These are phyloP conservation scores for Fusarium illudens DNA, from an alignment of 2,329 filamentous ascomycete species.

Conservation along the genomic window DNA sequence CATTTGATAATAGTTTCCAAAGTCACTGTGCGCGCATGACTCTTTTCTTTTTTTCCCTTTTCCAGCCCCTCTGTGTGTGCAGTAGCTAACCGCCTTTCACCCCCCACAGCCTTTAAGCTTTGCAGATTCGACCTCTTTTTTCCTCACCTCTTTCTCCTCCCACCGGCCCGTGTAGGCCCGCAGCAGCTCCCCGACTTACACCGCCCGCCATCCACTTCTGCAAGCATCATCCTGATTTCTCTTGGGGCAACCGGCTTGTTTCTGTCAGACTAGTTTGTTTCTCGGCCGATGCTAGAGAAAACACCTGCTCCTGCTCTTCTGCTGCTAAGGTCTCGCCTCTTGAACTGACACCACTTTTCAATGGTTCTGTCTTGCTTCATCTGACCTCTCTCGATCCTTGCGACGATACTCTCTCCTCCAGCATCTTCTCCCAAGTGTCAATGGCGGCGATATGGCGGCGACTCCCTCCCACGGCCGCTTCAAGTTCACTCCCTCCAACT, in stretches of 20 bases:
- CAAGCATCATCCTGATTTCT: constrained; percentile 37
- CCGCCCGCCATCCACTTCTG: constrained; percentile 39
- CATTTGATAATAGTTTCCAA: constrained; percentile 8
- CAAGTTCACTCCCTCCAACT: constrained; percentile 79
- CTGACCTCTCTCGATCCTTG: constrained; percentile 12
- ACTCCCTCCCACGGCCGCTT: constrained; percentile 67
- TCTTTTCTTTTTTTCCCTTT: constrained; percentile 7
- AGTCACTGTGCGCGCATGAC: constrained; percentile 28
- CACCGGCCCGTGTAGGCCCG: constrained; percentile 33
- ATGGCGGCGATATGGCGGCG: constrained; percentile 67
- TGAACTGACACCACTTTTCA: constrained; percentile 12
- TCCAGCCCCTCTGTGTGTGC: constrained; percentile 6
- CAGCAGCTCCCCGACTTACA: constrained; percentile 41
- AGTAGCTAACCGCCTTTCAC: constrained; percentile 14
- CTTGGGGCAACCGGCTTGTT: constrained; percentile 1
- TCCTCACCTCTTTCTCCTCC: constrained; percentile 11
- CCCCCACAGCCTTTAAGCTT: constrained; percentile 26
- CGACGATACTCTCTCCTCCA: constrained; percentile 19
- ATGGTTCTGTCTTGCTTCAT: constrained; percentile 19
- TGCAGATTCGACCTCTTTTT: constrained; percentile 22
- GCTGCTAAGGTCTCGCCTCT: background rate
- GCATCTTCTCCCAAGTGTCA: constrained; percentile 45
- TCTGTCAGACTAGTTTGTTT: constrained; percentile 9
- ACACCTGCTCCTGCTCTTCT: constrained; percentile 1
- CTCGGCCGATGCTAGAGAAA: background rate